phyloP scores from a whole-genome alignment of 495 filamentous ascomycete species.

The Penicillium manginii region DNA sequence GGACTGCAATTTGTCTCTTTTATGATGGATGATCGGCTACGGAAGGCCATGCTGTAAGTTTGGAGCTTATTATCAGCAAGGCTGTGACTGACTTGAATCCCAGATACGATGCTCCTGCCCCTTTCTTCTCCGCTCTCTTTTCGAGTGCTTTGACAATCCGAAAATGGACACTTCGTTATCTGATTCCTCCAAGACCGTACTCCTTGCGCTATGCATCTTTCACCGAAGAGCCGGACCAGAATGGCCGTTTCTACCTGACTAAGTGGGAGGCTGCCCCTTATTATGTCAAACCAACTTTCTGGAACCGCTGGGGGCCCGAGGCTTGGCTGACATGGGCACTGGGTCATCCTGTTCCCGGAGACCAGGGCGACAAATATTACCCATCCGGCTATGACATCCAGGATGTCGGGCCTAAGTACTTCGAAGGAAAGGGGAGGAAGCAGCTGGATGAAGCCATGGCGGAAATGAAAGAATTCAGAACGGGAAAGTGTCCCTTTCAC shows the following conservation, averaged over 20 bases:
- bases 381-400: constrained; percentile 60
- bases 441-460: constrained; percentile 42
- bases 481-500: constrained; percentile 59
- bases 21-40: constrained; percentile 65
- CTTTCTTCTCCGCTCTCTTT: constrained; percentile 41
- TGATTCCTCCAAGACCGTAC: constrained; percentile 56
- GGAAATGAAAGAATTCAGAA: constrained; percentile 45
- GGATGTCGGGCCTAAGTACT: constrained; percentile 60
- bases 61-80: not conserved
- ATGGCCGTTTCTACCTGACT: constrained; percentile 52
- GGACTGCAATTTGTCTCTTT: constrained; percentile 56
- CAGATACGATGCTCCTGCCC: constrained; percentile 51
- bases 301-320: constrained; percentile 60
- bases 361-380: constrained; percentile 58
- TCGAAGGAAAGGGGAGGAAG: constrained; percentile 58
- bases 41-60: constrained; percentile 66
- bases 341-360: constrained; percentile 63
- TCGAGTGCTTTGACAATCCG: constrained; percentile 49
- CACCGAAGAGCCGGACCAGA: constrained; percentile 46
- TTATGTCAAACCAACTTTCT: constrained; percentile 64
- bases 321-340: constrained; percentile 57
- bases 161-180: constrained; percentile 56
- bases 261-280: constrained; percentile 59
- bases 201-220: constrained; percentile 46
- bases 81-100: not conserved